phyloP scores from a whole-genome alignment of 352 stramenopile genomes.

The Elongisporangium undulatum region DNA sequence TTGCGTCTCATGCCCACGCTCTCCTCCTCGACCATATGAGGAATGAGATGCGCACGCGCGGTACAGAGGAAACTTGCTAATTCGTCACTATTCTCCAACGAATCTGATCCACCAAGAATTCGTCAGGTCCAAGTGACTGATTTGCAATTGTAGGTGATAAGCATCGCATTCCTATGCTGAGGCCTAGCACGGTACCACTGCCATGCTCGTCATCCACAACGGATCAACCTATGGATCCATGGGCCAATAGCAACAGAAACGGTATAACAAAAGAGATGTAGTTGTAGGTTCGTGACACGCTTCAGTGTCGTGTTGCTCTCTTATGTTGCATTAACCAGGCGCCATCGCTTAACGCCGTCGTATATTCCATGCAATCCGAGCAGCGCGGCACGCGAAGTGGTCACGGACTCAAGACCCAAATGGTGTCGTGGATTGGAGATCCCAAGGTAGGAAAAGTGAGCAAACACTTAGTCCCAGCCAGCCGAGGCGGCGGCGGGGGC shows the following conservation, averaged over 20 bases:
- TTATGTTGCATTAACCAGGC: slow-evolving; percentile 88
- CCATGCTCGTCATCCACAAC: too few species aligned
- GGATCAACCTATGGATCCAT: too few species aligned
- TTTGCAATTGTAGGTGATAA: not conserved
- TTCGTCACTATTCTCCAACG: not conserved
- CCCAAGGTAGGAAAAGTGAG: slow-evolving; percentile 8
- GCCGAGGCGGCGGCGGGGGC: slow-evolving; percentile 39
- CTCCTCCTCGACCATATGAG: too few species aligned
- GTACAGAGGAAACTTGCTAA: not conserved
- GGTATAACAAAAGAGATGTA: not conserved
- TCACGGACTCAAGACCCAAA: not conserved
- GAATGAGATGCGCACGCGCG: not conserved
- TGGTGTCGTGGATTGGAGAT: not conserved
- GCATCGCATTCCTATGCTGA: not conserved
- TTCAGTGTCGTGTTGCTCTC: slow-evolving; percentile 13
- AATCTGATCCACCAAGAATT: not conserved
- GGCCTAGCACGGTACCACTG: not conserved
- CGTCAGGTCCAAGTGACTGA: not conserved
- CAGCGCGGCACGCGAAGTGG: not conserved
- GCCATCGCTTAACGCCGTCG: slow-evolving; percentile 92
- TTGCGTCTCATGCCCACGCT: not conserved
- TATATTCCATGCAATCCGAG: slow-evolving; percentile 87
- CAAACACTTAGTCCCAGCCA: slow-evolving; percentile 76
- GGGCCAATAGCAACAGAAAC: too few species aligned
- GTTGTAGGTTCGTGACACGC: not conserved